A percentile compares a stretch with the other conserved stretches of the same genome.
These are phyloP conservation scores for Hirsutella rhossiliensis DNA, from an alignment of 2,329 filamentous ascomycete genomes.

Conservation along the genomic window DNA sequence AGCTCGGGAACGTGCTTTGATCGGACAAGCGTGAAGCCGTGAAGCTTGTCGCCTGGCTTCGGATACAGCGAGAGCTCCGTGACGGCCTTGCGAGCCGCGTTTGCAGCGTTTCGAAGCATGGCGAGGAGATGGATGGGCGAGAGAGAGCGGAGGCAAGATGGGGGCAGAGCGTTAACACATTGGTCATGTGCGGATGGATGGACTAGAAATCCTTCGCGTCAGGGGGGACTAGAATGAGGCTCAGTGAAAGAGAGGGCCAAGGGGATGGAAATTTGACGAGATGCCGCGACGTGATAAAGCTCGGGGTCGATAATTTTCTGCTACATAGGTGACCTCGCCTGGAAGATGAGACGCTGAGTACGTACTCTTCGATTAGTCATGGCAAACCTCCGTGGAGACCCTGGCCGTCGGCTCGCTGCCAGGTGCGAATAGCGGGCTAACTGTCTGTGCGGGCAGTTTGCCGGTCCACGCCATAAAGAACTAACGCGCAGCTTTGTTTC, in stretches of 20 bases:
- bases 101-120: slow-evolving; percentile 43
- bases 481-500: slow-evolving; percentile 2
- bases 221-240: too few species aligned
- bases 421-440: neutral
- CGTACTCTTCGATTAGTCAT: neutral
- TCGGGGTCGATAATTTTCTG: too few species aligned
- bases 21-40: slow-evolving; percentile 85
- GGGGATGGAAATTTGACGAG: too few species aligned
- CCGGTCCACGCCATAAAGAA: neutral
- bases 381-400: neutral
- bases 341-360: neutral
- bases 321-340: neutral
- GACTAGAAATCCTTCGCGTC: too few species aligned
- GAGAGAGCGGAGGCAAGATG: neutral
- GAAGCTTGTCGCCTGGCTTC: slow-evolving; percentile 69
- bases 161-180: neutral
- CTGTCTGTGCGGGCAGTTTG: neutral
- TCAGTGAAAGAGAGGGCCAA: too few species aligned
- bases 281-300: too few species aligned
- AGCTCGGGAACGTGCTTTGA: slow-evolving; percentile 90
- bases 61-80: slow-evolving; percentile 68
- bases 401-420: neutral
- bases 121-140: slow-evolving; percentile 7
- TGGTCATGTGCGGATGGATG: too few species aligned
- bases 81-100: slow-evolving; percentile 48